Evolutionary conservation across 2,329 filamentous ascomycete genomes (phyloP), one percentile per base, ranked within the genome.

Genomic region (Ophiostoma sp.): DNA sequence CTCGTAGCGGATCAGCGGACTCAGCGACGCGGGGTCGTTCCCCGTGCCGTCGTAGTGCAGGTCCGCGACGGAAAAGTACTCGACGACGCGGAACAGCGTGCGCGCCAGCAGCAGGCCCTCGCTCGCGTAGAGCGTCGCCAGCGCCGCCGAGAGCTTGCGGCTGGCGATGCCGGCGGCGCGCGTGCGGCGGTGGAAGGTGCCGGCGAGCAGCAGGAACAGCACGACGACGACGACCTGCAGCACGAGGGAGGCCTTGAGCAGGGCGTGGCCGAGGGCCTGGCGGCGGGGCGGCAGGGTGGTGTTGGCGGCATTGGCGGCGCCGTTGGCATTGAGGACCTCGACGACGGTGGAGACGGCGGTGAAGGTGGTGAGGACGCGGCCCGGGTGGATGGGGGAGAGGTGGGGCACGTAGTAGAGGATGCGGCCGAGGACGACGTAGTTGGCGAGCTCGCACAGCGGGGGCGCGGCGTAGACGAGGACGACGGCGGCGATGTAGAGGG

Each of bases 11-110:
- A 48, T 48, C 15, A 48, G 15, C 15, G 44, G 44, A 1, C 15
- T 20, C 17, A 87, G 86, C 10, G 82, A 85, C 8, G 85, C 84
- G 2, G 82, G 81, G n/a, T 86, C 86, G 1, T 89, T 81, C 11
- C 86, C 86, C 20, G 86, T 88, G n/a, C 86, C 86, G 11, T 86
- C 86, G 23, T 89, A 85, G 70, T 89, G 87, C n/a, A 83, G 76
- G 35, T 77, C 73, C 0, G 81, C 78, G n/a, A 84, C 75, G 68
- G 79, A 80, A 72, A 87, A 87, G 77, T 85, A 88, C 76, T 89
- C 86, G n/a, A 86, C 80, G 0, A 85, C 80, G 8, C 87, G 83
- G 75, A 82, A 89, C 70, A 88, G 80, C 69, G 85, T 88, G 31
- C 87, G 82, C 1, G 80, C 76, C 7, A 83, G 77, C 71, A 89